Conservation (phyloP, 495 filamentous ascomycete species). For the Lophiotrema nucula region DNA sequence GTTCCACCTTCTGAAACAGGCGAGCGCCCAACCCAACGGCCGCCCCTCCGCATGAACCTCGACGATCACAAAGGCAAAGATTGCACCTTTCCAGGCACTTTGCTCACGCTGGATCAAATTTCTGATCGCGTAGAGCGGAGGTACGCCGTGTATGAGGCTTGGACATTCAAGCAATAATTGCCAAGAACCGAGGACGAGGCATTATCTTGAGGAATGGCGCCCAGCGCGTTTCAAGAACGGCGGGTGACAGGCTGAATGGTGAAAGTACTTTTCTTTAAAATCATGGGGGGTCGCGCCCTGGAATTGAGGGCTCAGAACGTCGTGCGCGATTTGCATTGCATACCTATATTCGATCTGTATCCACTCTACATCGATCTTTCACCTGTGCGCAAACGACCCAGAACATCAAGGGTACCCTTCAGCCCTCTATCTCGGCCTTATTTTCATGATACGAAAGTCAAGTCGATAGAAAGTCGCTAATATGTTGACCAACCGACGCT, state of each 20-base stretch:
- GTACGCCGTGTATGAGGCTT: background rate
- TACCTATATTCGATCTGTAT: too few relatives aligned
- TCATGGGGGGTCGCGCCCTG: too few relatives aligned
- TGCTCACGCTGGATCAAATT: too few relatives aligned
- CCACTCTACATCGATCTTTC: too few relatives aligned
- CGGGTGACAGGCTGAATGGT: too few relatives aligned
- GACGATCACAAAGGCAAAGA: too few relatives aligned
- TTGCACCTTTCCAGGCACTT: too few relatives aligned
- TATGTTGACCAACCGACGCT: constrained; percentile 28
- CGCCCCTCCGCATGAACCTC: constrained; percentile 1
- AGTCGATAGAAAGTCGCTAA: background rate
- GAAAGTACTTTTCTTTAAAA: too few relatives aligned
- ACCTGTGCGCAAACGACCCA: background rate
- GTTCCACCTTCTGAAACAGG: constrained; percentile 7
- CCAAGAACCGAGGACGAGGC: background rate
- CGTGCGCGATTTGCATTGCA: too few relatives aligned
- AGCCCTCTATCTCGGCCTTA: background rate
- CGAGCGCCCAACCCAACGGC: background rate
- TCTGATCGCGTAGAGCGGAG: background rate
- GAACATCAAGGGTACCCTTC: background rate
- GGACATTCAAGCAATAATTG: constrained; percentile 1
- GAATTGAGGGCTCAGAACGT: too few relatives aligned
- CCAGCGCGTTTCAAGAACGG: background rate
- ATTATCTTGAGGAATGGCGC: constrained; percentile 15
- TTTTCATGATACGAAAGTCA: background rate